Base-by-base conservation (phyloP, 2,329 filamentous ascomycete genomes). In the Cadophora sp. region DNA sequence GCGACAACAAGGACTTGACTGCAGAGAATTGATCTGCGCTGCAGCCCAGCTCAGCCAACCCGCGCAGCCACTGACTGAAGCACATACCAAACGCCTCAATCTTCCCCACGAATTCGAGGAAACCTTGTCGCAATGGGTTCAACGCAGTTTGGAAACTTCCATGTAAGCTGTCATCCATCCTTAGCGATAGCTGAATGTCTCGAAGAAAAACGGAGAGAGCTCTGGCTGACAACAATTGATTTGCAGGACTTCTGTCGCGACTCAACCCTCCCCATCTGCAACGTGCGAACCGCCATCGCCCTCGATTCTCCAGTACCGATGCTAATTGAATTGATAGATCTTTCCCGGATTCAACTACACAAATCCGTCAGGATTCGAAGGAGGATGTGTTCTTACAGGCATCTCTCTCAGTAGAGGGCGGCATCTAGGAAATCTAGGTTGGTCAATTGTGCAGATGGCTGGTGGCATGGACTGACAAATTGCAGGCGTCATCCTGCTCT, bases 401-500 rank as follows among this genome's bases (percentile, higher is more conserved):
- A 96, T 98, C 73, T 76, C 86, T 9, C 82, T 97, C 72, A 88
- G 88, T 73, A 84, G 84, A 74, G 87, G 82, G 64, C 83, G 86
- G 71, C 81, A 91, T 75, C 82, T 99, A 48, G 92, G 90, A 43
- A 99, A 99, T 78, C 79, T 99, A 73, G 96, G 92, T 93, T 81
- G 75, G 88, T 83, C 37, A 65, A 62, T 43, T 56, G 40, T 1
- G 14, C 12, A 31, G 48, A 27, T 14, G 14, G 37, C 58, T 31
- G 40, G 62, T 26, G 64, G 64, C 62, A 9, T 31, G 66, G 65
- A 65, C 73, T 81, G 66, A 81, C 74, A 65, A 75, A 19, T 46
- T 63, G 22, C 74, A 93, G 91, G 96, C n/a, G 97, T 94, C 8
- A 97, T 99, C 78, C 73, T 99, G 56, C 79, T 98, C 50, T 91